Base-by-base conservation (phyloP, 176 grass and related monocot species). In the Aegilops longissima region DNA sequence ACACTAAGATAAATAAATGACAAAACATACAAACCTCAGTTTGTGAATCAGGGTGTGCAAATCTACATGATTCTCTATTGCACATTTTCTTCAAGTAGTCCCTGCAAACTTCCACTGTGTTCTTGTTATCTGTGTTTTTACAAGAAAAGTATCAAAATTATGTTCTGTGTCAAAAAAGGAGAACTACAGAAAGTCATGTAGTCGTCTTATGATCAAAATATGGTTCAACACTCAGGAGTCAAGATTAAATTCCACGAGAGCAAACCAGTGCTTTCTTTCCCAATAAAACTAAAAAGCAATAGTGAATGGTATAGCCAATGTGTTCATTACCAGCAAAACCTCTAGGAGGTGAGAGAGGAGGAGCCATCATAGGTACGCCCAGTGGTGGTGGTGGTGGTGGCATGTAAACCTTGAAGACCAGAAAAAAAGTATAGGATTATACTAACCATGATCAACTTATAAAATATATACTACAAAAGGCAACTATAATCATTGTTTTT, bases 81-180 rank as follows among this genome's bases (percentile, higher is more conserved):
- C 92, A 94, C 76, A 84, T 94, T 17, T 92, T 92, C 84, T 94
- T 94, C 90, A 94, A 87, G 81, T 85, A 94, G 67, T 94, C 92
- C 65, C 87, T 94, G 66, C 92, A 94, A 54, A 92, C 81, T 87
- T 84, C 64, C 72, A 52, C 8, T 21, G 49, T 77, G 44, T 82
- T 84, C 45, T 64, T 79, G 80, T 83, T 79, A 80, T 89, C 89
- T 91, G 82, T 16, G 8, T 65, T 56, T 84, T 66, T 68, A 42
- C 13, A 76, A 85, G 11, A 86, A 12, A 77, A 68, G 2, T 61
- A 30, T n/a, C 31, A 76, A 39, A 80, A 24, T 51, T 12, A 75
- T 56, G 73, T 73, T 39, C 13, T 61, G n/a, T 44, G 21, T 20
- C 42, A 35, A 83, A 85, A 64, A 66, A 66, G 25, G 63, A 44